These are phyloP conservation scores for Apocynum venetum DNA, from an alignment of 257 asterid species.

Conservation along the genomic window DNA sequence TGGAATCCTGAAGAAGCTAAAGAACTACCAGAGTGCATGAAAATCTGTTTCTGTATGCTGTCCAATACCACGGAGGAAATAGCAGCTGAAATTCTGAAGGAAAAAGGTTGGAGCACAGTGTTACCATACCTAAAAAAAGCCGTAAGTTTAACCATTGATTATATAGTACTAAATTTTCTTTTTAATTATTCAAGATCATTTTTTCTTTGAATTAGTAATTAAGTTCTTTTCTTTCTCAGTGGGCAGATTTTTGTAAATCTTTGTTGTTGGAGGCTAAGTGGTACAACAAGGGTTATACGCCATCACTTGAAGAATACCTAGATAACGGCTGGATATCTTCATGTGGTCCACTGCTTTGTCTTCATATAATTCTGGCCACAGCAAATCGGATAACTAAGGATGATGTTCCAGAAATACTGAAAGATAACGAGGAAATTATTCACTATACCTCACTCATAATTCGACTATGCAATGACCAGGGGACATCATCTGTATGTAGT, in stretches of 20 bases:
- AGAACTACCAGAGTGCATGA: constrained; percentile 46
- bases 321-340: constrained; percentile 53
- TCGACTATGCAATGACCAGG: constrained; percentile 58
- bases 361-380: constrained; percentile 36
- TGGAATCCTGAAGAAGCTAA: constrained; percentile 46
- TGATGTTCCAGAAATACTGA: constrained; percentile 16
- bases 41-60: constrained; percentile 38
- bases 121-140: constrained; percentile 39
- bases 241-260: constrained; percentile 58
- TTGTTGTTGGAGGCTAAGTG: constrained; percentile 55
- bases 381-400: constrained; percentile 7
- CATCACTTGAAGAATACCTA: constrained; percentile 47
- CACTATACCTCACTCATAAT: constrained; percentile 37
- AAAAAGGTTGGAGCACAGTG: constrained; percentile 41
- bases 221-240: constrained; percentile 22
- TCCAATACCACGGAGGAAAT: constrained; percentile 36
- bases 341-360: constrained; percentile 47
- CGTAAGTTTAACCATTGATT: constrained; percentile 22
- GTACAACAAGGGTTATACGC: constrained; percentile 37
- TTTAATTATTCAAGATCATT: too few species aligned
- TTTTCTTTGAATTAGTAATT: background rate
- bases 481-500: constrained; percentile 42
- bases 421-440: constrained; percentile 28
- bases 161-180: too few species aligned
- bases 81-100: constrained; percentile 34